Percentiles rank a stretch among this genome's conserved stretches.
Evolutionary conservation across 2,329 filamentous ascomycete genomes (phyloP).

Genomic region (Arthroderma sp.): DNA sequence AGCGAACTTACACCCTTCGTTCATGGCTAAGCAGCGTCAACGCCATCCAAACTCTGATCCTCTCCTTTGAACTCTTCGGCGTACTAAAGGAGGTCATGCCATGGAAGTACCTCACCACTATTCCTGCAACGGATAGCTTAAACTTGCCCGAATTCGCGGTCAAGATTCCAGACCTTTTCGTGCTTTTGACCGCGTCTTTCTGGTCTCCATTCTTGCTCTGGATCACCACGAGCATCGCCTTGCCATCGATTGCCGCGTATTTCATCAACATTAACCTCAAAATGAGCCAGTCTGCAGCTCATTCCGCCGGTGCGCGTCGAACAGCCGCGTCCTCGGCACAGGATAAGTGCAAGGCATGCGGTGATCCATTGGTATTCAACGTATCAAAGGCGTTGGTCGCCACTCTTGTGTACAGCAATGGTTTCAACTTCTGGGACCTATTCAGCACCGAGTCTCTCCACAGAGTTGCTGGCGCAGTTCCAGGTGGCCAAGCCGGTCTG

Average conservation of each 20-base stretch:
- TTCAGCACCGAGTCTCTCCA: slow-evolving; percentile 27
- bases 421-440: slow-evolving; percentile 28
- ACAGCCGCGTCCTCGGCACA: slow-evolving; percentile 18
- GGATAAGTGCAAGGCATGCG: slow-evolving; percentile 40
- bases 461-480: slow-evolving; percentile 29
- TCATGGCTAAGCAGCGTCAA: slow-evolving; percentile 56
- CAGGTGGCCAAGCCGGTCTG: slow-evolving; percentile 30
- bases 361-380: slow-evolving; percentile 85
- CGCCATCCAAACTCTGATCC: slow-evolving; percentile 53
- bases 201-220: slow-evolving; percentile 74
- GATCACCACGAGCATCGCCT: slow-evolving; percentile 56
- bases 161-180: slow-evolving; percentile 67
- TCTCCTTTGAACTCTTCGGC: slow-evolving; percentile 57
- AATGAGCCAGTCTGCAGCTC: slow-evolving; percentile 21
- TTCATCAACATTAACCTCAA: slow-evolving; percentile 75
- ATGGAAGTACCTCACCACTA: slow-evolving; percentile 58
- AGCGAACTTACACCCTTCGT: slow-evolving; percentile 51
- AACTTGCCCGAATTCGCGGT: slow-evolving; percentile 49
- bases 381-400: slow-evolving; percentile 72
- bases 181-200: slow-evolving; percentile 62
- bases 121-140: slow-evolving; percentile 50
- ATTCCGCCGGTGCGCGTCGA: slow-evolving; percentile 20
- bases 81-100: slow-evolving; percentile 61
- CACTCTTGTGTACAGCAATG: slow-evolving; percentile 62
- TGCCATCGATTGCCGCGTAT: slow-evolving; percentile 65